Conservation (phyloP, 2,329 filamentous ascomycete species). For the Colletotrichum echinochloae region DNA sequence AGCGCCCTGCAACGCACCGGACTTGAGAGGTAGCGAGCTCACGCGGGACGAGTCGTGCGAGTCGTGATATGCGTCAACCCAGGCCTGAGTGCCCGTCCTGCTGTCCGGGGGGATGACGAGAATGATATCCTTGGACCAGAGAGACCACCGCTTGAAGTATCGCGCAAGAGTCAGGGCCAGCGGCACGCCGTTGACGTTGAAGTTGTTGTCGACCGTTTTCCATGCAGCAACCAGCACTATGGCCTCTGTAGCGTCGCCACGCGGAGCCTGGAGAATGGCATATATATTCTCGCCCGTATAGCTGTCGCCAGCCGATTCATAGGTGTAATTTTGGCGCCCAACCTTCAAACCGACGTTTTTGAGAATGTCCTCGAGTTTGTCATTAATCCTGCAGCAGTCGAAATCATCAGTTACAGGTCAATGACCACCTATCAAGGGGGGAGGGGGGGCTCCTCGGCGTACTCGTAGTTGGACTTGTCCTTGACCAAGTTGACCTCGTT, state of each 20-base stretch:
- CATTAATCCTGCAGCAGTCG: conserved; percentile 64
- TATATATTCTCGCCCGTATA: conserved; percentile 91
- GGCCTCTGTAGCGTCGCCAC: conserved; percentile 96
- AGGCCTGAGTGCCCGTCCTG: conserved; percentile 90
- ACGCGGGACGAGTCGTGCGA: conserved; percentile 80
- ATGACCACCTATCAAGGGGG: not conserved
- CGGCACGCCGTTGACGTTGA: conserved; percentile 90
- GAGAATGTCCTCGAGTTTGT: conserved; percentile 81
- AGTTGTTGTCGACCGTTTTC: conserved; percentile 80
- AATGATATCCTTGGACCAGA: conserved; percentile 99
- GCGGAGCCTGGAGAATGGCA: conserved; percentile 90
- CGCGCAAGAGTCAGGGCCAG: conserved; percentile 87
- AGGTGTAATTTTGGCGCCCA: conserved; percentile 88
- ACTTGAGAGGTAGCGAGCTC: conserved; percentile 85
- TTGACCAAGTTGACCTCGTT: conserved; percentile 80
- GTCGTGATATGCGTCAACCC: conserved; percentile 98
- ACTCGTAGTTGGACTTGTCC: conserved; percentile 66
- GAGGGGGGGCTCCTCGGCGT: conserved; percentile 42
- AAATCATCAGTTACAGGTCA: conserved; percentile 5
- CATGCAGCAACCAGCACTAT: conserved; percentile 93
- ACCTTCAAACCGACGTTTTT: conserved; percentile 86
- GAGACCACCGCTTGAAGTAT: conserved; percentile 97
- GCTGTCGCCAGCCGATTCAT: conserved; percentile 79
- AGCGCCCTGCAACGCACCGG: conserved; percentile 91
- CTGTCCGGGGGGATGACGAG: conserved; percentile 91